Evolutionary conservation across 345 rosid genomes (phyloP), one percentile per base, ranked within the genome.

Genomic region (Dimocarpus longan): DNA sequence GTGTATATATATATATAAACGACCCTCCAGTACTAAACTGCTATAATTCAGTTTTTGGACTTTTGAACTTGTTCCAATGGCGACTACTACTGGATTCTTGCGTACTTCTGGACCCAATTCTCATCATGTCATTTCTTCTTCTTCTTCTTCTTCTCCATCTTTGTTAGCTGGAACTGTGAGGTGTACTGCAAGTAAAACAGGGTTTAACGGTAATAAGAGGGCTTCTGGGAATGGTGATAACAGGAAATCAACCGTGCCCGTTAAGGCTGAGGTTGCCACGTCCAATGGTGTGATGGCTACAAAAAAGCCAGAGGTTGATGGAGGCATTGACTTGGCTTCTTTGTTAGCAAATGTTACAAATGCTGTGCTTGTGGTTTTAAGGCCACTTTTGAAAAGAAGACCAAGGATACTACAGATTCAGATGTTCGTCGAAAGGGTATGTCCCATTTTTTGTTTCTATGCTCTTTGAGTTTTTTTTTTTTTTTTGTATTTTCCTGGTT

Each of bases 391-490:
- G 54, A 82, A 79, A 52, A 78, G 26, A 54, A 76, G 42, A 71
- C 65, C 86, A 11, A 32, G 79, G 88, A 88, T 66, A 73, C 74
- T 75, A 5, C 81, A 83, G 40, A 67, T 84, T 67, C 93, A 93
- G 75, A 75, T 68, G 76, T 18, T 87, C 66, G 65, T 88, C 56
- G 89, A 91, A 82, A 89, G 74, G 84, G 90, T 88, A 83, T 22
- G 59, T 2, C 9, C 9, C 2, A 9, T 37, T 5, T 1, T 63
- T 12, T n/a, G 11, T 57, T 10, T 65, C 52, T 46, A 46, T 2
- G 3, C 37, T 60, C 28, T 3, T 19, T 8, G 12, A 2, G 24
- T 43, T 44, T 63, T 21, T 19, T 10, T 26, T 43, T 44, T 63
- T 21, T 19, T 10, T 26, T 40, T 66, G 67, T 66, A 9, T 64